A percentile compares a stretch with the other conserved stretches of the same genome.
Conservation (phyloP, 1,284 basidiomycete species). For the Athelia psychrophila region DNA sequence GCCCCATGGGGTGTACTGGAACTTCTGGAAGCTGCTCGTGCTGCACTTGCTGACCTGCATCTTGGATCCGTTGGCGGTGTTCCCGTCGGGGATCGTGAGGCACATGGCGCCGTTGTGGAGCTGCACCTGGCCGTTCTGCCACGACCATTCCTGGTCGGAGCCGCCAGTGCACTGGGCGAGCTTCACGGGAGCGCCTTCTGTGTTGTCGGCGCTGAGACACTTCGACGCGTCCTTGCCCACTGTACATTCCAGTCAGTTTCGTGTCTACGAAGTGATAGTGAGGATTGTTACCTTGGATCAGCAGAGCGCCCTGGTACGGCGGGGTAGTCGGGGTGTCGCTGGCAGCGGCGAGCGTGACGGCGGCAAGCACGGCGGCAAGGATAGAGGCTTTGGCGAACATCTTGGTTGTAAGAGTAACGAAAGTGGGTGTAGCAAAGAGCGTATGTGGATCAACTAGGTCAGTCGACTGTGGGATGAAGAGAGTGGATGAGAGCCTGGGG, state of each 20-base stretch:
- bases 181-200: slow-evolving; percentile 41
- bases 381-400: slow-evolving; percentile 2
- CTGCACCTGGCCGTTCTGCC: slow-evolving; percentile 2
- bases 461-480: too few species aligned
- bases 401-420: neutral
- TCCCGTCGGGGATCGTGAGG: slow-evolving; percentile 10
- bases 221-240: neutral
- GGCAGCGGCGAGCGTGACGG: neutral
- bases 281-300: neutral
- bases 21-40: slow-evolving; percentile 39
- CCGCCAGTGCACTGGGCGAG: slow-evolving; percentile 40
- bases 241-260: neutral
- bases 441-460: too few species aligned
- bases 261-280: neutral
- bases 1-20: slow-evolving; percentile 36
- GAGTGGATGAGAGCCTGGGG: too few species aligned
- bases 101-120: slow-evolving; percentile 8
- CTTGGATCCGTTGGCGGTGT: slow-evolving; percentile 8
- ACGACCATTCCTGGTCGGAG: slow-evolving; percentile 7
- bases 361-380: neutral
- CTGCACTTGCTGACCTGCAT: slow-evolving; percentile 11
- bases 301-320: neutral
- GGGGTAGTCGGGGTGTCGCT: neutral
- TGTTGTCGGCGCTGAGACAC: slow-evolving; percentile 29
- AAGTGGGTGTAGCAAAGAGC: neutral